Base-by-base conservation (phyloP, 2,329 filamentous ascomycete species). In the Leptodontidium sp. region DNA sequence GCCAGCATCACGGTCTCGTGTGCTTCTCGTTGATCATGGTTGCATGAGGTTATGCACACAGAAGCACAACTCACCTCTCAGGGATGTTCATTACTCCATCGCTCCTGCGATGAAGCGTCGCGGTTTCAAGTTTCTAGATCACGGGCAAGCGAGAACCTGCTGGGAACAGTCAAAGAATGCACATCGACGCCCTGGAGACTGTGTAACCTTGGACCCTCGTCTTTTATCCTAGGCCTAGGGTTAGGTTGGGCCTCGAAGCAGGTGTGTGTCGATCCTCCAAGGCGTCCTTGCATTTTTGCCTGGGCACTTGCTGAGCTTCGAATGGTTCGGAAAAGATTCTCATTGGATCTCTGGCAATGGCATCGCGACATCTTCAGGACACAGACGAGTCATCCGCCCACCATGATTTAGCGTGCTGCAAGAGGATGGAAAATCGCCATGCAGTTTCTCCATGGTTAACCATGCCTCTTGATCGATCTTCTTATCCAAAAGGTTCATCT, bases 191-290 rank as follows among this genome's bases (percentile, higher is more conserved):
- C 26, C 24, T 57, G 8, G 29, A 58, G 57, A 21, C 26, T 50
- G 59, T 62, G 29, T 12, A 17, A 50, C 15, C 43, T 21, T 17
- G 15, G 15, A 38, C 17, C 15, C 59, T 32, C 15, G 15, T 43
- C 21, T 26, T 43, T 26, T 21, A 49, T 40, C 43, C 24, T 62
- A 12, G 15, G 59, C 8, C 43, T 21, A 49, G 43, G 40, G 24
- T 21, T 32, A 14, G 43, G 24, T 21, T 32, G 24, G 43, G 40
- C 26, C 14, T 50, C 7, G 17, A 12, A 24, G 43, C 24, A 61
- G 43, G 43, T 62, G 43, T 45, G 58, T 49, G 59, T 38, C 59
- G 43, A 62, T 62, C 59, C 59, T 38, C 43, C 59, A 49, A 62
- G 59, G 59, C 43, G 59, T 50, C 59, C 59, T 62, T 50, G 43